Evolutionary conservation across 2,329 filamentous ascomycete genomes (phyloP).

Genomic region (Chalara sp.): DNA sequence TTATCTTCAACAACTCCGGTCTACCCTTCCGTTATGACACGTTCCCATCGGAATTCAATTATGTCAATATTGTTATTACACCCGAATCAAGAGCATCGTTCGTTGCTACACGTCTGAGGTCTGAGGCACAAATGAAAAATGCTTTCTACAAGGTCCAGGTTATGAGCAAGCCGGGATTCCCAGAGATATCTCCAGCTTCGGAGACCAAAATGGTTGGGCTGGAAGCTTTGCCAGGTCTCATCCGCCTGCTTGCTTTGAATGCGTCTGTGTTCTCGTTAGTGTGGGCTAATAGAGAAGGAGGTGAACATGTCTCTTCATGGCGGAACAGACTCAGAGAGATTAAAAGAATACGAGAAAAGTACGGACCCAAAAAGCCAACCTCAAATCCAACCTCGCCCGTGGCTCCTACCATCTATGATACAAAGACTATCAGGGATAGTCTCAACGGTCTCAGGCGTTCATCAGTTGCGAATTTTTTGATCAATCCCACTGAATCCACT

Average conservation of each 20-base stretch:
- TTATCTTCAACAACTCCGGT: slow-evolving; percentile 97
- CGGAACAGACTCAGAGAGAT: slow-evolving; percentile 81
- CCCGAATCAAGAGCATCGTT: slow-evolving; percentile 77
- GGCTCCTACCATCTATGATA: slow-evolving; percentile 19
- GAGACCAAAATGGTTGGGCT: slow-evolving; percentile 85
- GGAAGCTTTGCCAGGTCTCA: slow-evolving; percentile 74
- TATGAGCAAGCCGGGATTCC: slow-evolving; percentile 81
- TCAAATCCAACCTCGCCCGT: slow-evolving; percentile 24
- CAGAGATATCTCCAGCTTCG: slow-evolving; percentile 82
- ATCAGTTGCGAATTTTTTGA: slow-evolving; percentile 61
- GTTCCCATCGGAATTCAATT: slow-evolving; percentile 93
- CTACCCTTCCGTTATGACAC: slow-evolving; percentile 81
- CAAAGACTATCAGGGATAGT: slow-evolving; percentile 50
- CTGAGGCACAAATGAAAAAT: slow-evolving; percentile 29
- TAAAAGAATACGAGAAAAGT: slow-evolving; percentile 68
- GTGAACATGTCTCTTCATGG: slow-evolving; percentile 86
- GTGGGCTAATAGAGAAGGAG: slow-evolving; percentile 72
- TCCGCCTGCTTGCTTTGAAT: slow-evolving; percentile 84
- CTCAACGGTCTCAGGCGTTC: slow-evolving; percentile 53
- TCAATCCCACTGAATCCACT: slow-evolving; percentile 46
- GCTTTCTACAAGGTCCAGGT: slow-evolving; percentile 84
- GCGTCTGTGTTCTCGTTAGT: slow-evolving; percentile 89
- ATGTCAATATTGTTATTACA: slow-evolving; percentile 92
- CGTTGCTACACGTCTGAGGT: slow-evolving; percentile 51
- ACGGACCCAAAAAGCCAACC: slow-evolving; percentile 37